A percentile compares a stretch with the other conserved stretches of the same genome.
Conservation (phyloP, 305 asterid genomes). For the Fraxinus baroniana region DNA sequence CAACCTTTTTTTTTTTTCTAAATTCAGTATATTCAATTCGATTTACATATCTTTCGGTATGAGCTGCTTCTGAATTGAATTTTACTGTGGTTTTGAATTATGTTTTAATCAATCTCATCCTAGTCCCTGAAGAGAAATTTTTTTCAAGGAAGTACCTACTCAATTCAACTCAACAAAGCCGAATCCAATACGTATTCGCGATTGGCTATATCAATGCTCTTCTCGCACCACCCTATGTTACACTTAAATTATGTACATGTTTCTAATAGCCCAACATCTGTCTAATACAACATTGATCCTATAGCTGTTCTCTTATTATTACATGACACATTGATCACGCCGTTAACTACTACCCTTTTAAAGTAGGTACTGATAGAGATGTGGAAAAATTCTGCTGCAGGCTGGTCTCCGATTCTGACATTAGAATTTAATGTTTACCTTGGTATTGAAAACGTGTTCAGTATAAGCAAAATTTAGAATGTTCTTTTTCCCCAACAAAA, state of each 20-base stretch:
- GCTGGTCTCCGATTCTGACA: not conserved
- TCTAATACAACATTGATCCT: not conserved
- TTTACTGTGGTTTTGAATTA: not conserved
- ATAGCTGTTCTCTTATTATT: not conserved
- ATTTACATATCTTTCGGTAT: not conserved
- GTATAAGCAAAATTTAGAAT: not conserved
- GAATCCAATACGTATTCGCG: not conserved
- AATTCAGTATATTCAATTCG: not conserved
- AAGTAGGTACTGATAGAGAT: not conserved
- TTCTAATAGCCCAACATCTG: not conserved
- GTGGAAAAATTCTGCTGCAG: not conserved
- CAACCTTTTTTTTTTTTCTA: not conserved
- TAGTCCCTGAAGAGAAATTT: not conserved
- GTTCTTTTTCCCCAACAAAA: not conserved
- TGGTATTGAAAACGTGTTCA: constrained; percentile 1
- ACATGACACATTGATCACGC: not conserved
- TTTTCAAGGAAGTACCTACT: not conserved
- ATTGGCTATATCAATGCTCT: not conserved
- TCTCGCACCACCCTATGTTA: not conserved
- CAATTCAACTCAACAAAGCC: not conserved
- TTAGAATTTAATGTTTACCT: not conserved
- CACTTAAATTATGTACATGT: not conserved
- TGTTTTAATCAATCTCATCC: not conserved
- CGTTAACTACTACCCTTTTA: not conserved
- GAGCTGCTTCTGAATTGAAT: not conserved